Percentiles rank a stretch among this genome's conserved stretches.
Conservation (phyloP, 2,329 filamentous ascomycete species). For the Biscogniauxia mediterranea region DNA sequence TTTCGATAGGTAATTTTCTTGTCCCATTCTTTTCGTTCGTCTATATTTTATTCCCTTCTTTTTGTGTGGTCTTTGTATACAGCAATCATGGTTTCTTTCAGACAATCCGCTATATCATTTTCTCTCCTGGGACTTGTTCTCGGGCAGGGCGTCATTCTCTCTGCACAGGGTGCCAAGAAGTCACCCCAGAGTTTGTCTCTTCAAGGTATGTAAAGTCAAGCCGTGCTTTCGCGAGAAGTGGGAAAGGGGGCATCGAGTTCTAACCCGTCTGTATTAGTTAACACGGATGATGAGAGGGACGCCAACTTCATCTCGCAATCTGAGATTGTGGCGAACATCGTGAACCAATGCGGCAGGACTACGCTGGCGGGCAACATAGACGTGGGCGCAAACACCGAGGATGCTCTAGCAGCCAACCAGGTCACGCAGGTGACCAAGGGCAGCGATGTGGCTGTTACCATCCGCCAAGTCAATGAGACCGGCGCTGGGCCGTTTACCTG, state of each 20-base stretch:
- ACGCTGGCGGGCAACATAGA: conserved; percentile 46
- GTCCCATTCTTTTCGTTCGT: conserved; percentile 3
- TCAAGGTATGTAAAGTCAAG: conserved; percentile 24
- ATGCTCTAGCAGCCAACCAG: conserved; percentile 28
- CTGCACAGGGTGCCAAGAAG: conserved; percentile 27
- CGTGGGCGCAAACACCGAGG: conserved; percentile 36
- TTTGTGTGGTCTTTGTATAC: conserved; percentile 2
- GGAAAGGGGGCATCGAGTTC: conserved; percentile 13
- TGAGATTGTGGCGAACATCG: conserved; percentile 35
- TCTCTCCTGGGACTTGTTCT: conserved; percentile 28
- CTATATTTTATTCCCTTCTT: conserved; percentile 2
- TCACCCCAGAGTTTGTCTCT: conserved; percentile 29
- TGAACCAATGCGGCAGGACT: conserved; percentile 49
- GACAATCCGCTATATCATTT: conserved; percentile 17
- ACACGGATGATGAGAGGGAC: conserved; percentile 18
- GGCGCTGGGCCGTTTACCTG: conserved; percentile 40
- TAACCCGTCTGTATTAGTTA: conserved; percentile 23
- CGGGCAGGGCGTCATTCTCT: conserved; percentile 33
- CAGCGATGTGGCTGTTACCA: conserved; percentile 50
- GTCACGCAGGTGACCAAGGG: conserved; percentile 41
- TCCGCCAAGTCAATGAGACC: conserved; percentile 40
- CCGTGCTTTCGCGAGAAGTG: conserved; percentile 1
- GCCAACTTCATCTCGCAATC: conserved; percentile 24
- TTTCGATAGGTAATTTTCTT: conserved; percentile 14
- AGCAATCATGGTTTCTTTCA: conserved; percentile 21